These are phyloP conservation scores for Tricholoma sp. DNA, from an alignment of 768 basidiomycete genomes.

Conservation along the genomic window DNA sequence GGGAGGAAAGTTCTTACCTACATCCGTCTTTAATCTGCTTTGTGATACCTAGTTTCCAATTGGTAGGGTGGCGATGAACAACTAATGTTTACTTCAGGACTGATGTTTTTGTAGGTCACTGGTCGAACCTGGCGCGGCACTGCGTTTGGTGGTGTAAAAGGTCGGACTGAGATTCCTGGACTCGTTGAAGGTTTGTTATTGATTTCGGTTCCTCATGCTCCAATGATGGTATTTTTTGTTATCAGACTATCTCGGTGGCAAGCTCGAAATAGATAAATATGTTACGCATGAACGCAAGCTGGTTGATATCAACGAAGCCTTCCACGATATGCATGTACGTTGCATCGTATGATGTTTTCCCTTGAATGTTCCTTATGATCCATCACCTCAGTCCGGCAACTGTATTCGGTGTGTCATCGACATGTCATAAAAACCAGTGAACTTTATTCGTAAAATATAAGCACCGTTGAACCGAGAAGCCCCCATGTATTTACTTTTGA, in stretches of 20 bases:
- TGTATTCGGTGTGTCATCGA: constrained; percentile 96
- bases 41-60: constrained; percentile 40
- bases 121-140: constrained; percentile 92
- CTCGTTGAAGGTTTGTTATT: constrained; percentile 72
- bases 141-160: constrained; percentile 98
- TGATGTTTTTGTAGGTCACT: constrained; percentile 51
- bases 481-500: not conserved
- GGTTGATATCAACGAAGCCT: constrained; percentile 77
- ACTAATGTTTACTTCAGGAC: not conserved
- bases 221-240: not conserved
- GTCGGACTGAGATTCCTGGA: constrained; percentile 90
- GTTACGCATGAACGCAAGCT: constrained; percentile 82
- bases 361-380: not conserved
- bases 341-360: not conserved
- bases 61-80: constrained; percentile 28
- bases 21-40: not conserved
- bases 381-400: constrained; percentile 54
- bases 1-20: constrained; percentile 3
- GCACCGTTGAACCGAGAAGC: not conserved
- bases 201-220: not conserved
- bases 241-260: constrained; percentile 75
- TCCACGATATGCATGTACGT: constrained; percentile 96
- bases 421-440: constrained; percentile 43
- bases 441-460: not conserved
- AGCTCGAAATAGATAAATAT: constrained; percentile 91